phyloP scores from a whole-genome alignment of 2,329 filamentous ascomycete genomes.

The Cercospora sojina region DNA sequence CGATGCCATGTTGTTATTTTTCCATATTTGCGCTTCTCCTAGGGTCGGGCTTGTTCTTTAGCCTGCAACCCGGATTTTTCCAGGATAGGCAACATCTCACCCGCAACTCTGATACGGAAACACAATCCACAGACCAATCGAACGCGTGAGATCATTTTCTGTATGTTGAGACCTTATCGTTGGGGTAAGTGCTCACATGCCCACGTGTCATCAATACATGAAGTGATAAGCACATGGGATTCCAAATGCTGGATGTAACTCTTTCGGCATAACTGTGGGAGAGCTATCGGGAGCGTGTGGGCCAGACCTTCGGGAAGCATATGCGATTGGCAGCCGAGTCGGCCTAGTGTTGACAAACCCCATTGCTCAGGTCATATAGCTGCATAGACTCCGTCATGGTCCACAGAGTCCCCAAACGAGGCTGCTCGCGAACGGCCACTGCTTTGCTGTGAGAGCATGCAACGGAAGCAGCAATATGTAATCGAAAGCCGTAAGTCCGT shows the following conservation, averaged over 20 bases:
- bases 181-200: background rate
- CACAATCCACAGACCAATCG: background rate
- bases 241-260: background rate
- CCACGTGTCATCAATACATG: background rate
- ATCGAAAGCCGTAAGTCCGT: background rate
- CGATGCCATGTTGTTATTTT: background rate
- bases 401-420: background rate
- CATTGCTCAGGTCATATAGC: background rate
- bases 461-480: background rate
- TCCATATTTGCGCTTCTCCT: background rate
- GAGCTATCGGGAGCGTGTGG: slow-evolving; percentile 1
- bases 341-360: background rate
- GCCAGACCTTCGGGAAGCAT: background rate
- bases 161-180: background rate
- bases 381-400: background rate
- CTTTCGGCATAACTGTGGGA: slow-evolving; percentile 9
- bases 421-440: background rate
- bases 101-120: slow-evolving; percentile 11
- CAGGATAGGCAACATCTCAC: background rate
- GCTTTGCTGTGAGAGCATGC: background rate
- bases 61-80: slow-evolving; percentile 5
- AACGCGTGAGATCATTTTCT: background rate
- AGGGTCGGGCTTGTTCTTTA: slow-evolving; percentile 10
- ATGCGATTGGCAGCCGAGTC: background rate
- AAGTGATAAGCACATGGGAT: background rate